Evolutionary conservation across 2,329 filamentous ascomycete species (phyloP), one percentile per base, ranked within the genome.

Genomic region (Nigrospora sphaerica): DNA sequence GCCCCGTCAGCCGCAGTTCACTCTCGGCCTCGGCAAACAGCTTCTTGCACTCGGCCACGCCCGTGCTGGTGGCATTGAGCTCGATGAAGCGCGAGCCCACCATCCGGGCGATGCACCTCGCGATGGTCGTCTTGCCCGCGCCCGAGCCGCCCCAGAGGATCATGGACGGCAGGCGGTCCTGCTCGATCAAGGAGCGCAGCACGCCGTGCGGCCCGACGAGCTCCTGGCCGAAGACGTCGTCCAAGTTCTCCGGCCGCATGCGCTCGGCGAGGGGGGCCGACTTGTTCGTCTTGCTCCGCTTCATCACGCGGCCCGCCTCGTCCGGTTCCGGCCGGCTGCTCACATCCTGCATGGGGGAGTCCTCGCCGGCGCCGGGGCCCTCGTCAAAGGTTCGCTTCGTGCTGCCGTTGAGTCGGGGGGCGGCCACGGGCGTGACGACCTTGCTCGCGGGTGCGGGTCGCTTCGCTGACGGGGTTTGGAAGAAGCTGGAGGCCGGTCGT

Each of bases 41-140:
- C 72, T 90, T 93, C 69, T 96, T 95, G 75, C 86, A 91, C 63
- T 97, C 92, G 19, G 78, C 83, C 16, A 97, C 87, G 2, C 91
- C 92, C 7, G 85, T 85, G 55, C 82, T 90, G 2, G 92, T 96
- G 51, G 89, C 92, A 66, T 95, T 96, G 69, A 97, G 91, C 72
- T 98, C 93, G 53, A 96, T 83, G 64, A 97, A 97, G 12, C 92
- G 80, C 46, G 85, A 85, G 10, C 86, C 88, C 1, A 88, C 88
- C 61, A 83, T 85, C 14, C 83, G 81, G 4, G 93, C 88, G 49
- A 98, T 89, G 42, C 95, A 88, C 5, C 93, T 76, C 17, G 93
- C 93, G 55, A 98, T 96, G 1, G 93, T 93, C 3, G 88, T 93
- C 71, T 93, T 93, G 52, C 88, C 88, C 1, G 86, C 91, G 18